These are phyloP conservation scores for Isochrysis galbana DNA, from an alignment of 78 protist species.

Conservation along the genomic window DNA sequence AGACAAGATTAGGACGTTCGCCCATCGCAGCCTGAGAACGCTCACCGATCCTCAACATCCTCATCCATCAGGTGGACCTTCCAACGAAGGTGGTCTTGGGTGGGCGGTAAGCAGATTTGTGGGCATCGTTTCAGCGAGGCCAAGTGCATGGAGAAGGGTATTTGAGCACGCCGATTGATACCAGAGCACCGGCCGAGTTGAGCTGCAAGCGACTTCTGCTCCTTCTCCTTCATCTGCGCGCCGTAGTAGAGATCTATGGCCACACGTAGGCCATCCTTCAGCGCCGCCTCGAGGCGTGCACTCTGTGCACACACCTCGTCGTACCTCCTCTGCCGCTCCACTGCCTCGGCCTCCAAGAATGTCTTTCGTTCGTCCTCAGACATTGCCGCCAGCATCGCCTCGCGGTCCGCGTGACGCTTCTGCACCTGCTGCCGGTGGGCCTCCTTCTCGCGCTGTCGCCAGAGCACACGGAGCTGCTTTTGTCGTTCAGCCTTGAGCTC, in stretches of 20 bases:
- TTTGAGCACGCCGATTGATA: neutral
- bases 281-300: neutral
- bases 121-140: neutral
- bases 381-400: neutral
- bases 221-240: neutral
- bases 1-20: neutral
- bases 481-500: neutral
- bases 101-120: neutral
- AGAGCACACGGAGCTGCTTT: neutral
- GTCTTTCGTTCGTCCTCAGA: neutral
- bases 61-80: neutral
- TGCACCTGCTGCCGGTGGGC: neutral
- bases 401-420: neutral
- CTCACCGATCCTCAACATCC: neutral
- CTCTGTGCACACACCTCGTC: neutral
- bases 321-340: neutral
- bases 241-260: neutral
- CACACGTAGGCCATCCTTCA: neutral
- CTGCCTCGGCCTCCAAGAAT: neutral
- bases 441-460: neutral
- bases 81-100: neutral
- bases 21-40: neutral
- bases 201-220: neutral
- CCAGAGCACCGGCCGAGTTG: slow-evolving; percentile 10
- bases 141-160: neutral